Base-by-base conservation (phyloP, 371 early-diverging fungal genomes). In the Syncephalastrum racemosum region DNA sequence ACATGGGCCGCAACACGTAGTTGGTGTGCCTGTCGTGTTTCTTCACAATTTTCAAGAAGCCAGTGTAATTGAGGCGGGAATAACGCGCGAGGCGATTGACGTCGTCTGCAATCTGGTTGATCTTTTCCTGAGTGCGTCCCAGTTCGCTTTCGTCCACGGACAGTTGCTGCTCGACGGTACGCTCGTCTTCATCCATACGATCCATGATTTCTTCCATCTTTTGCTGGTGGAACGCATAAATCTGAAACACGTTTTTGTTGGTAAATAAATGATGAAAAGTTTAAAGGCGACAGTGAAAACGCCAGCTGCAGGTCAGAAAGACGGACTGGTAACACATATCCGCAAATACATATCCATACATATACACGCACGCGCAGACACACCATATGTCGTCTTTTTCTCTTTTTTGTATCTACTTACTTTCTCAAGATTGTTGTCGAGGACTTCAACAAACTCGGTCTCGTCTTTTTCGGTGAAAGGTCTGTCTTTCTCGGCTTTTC, bases 11-110 rank as follows among this genome's bases (percentile, higher is more conserved):
- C 46, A 97, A 78, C 15, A 84, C 77, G 74, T 88, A 93, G 31
- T 82, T 73, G 13, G 95, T 95, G 73, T 94, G 90, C 75, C 95
- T 94, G 70, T 98, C 99, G 70, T 97, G 96, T 76, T 98, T 97
- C 75, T 96, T 97, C 63, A 98, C 85, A 53, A 97, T 94, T 78
- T 96, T 98, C 54, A 97, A 78, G 60, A 98, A 96, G 8, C 96
- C 99, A 3, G 96, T 88, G 67, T 95, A 95, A 75, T 99, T 99
- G 60, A 98, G 79, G 22, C 97, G 87, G 4, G 95, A 89, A 71
- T 89, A 98, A 70, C 90, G 91, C 15, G 94, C 88, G 47, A 98
- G 84, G 58, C 93, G 91, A 62, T 89, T 92, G 56, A 95, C 88
- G 63, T 97, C 97, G 56, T 82, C 84, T 23, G 93, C 90, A 56